Base-by-base conservation (phyloP, 768 basidiomycete genomes). In the Tricholoma saponaceum region DNA sequence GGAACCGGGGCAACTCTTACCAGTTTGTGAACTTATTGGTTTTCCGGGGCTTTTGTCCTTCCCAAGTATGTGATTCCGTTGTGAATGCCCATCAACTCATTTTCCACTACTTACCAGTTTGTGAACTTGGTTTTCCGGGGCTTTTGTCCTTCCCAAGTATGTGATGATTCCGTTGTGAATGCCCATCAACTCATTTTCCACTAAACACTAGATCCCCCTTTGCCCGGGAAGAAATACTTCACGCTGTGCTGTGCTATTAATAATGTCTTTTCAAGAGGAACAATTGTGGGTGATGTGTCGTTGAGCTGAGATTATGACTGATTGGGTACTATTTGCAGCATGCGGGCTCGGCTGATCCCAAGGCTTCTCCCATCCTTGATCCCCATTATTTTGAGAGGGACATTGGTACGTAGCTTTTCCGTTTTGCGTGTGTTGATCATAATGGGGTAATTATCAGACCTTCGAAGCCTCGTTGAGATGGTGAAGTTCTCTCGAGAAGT, bases 221-320 rank as follows among this genome's bases (percentile, higher is more conserved):
- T 69, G 55, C 60, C 71, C 0, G 76, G 74, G 1, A 79, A 78
- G 62, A 71, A 66, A 18, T 83, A 83, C 60, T 46, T 78, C 22
- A 74, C 76, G 0, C 43, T 82, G 14, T 50, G 70, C 5, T 64
- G 62, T 5, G 68, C 70, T 0, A 60, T 72, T n/a, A 78, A 79
- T 54, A 77, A 83, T 51, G 71, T 72, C 1, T 74, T 81, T 59
- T 80, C 78, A 9, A 67, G 81, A 12, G 82, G 83, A 1, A 72
- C 77, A 0, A 77, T 84, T 56, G 80, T 80, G 51, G 37, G 77
- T 69, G 8, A 10, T 28, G 7, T n/a, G 5, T 43, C 41, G 5
- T 9, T 5, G 18, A 41, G 10, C 43, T 8, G 43, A 44, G 43
- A 22, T 26, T 16, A 28, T 28, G 25, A n/a, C 26, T 52, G 46